Conservation (phyloP, 176 grass and related monocot species). For the Microstegium vimineum region DNA sequence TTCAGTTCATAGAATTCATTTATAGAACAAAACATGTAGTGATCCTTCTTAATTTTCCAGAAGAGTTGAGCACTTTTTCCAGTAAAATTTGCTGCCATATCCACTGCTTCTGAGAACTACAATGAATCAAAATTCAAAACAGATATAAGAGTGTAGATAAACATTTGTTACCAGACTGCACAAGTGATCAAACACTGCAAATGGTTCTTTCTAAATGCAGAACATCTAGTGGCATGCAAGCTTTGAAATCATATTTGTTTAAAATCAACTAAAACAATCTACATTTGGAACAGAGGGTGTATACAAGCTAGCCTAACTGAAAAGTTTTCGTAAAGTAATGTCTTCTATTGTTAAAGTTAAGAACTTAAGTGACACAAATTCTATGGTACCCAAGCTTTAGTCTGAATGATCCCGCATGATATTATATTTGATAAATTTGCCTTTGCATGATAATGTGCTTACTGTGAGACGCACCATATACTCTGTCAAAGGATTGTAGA, state of each 20-base stretch:
- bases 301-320: not conserved
- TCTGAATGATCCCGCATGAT: not conserved
- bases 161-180: not conserved
- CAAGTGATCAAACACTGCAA: not conserved
- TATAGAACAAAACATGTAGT: constrained; percentile 78
- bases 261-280: not conserved
- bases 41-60: constrained; percentile 69
- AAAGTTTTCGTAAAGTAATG: not conserved
- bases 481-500: not conserved
- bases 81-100: constrained; percentile 74
- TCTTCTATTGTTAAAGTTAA: not conserved
- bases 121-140: constrained; percentile 32
- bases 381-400: not conserved
- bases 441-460: not conserved
- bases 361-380: not conserved
- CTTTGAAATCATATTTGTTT: not conserved
- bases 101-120: constrained; percentile 81
- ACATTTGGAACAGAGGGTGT: not conserved
- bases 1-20: constrained; percentile 70
- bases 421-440: not conserved
- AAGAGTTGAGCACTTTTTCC: constrained; percentile 54
- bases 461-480: not conserved
- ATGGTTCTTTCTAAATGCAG: not conserved
- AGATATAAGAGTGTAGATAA: constrained; percentile 19
- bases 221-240: not conserved